Evolutionary conservation across 495 filamentous ascomycete genomes (phyloP), one percentile per base, ranked within the genome.

Genomic region (Penicillium soppii): DNA sequence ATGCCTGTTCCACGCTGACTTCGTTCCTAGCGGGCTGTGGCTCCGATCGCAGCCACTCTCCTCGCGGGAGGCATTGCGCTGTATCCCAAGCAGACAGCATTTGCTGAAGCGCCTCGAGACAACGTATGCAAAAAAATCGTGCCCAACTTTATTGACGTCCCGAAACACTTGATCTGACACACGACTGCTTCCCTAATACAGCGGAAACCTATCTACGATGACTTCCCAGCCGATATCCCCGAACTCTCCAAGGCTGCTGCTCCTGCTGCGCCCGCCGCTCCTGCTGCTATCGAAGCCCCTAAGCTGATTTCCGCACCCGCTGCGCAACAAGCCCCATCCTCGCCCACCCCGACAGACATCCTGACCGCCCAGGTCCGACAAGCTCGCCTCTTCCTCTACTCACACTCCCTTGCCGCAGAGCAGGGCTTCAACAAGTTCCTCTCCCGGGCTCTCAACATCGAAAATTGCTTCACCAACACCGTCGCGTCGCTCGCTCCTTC

Each of bases 181-280:
- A 50, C 20, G 66, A 53, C 43, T 47, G 29, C 48, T 55, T 58
- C 43, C 30, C 59, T 74, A 70, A 60, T 57, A 52, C 59, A 78
- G 66, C 87, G 84, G 61, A 95, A 95, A 77, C 83, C 91, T 43
- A 94, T 96, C 74, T 96, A 95, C 79, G 88, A 92, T 66, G 83
- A 89, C 70, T 76, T 80, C 67, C 56, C 72, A 46, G 50, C 65
- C 62, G 69, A 68, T 25, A 58, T 68, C 38, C 53, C 72, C 38
- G 56, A 65, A 64, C 65, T 76, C 59, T 61, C 69, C 53, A 71
- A 70, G 52, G 54, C 66, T 41, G 63, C 52, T 54, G 48, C 65
- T 49, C 54, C 66, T 35, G 62, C 48, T 56, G 48, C 54, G 50
- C 55, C 66, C 42, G 63, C 52, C 53, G 48, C 65, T 49, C 61